phyloP scores from a whole-genome alignment of 345 rosid species.

The Brassica napus region Da-Ae NC_063442.1:6994001-6994500 shows the following conservation, averaged over 20 bases:
- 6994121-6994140: no score
- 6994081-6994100: no score
- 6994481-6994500: slow-evolving; percentile 6
- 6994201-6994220: no score
- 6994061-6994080: no score
- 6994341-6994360: slow-evolving; percentile 27
- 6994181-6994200: no score
- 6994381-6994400: slow-evolving; percentile 48
- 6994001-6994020: no score
- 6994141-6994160: no score
- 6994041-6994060: no score
- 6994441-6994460: slow-evolving; percentile 17
- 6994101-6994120: no score
- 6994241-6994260: background rate
- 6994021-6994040: no score
- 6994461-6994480: slow-evolving; percentile 33
- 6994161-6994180: no score
- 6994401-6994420: slow-evolving; percentile 59
- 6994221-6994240: background rate
- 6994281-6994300: slow-evolving; percentile 54
- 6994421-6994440: slow-evolving; percentile 32
- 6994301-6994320: slow-evolving; percentile 44
- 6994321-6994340: slow-evolving; percentile 33
- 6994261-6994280: background rate
- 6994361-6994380: slow-evolving; percentile 48